Conservation (phyloP, 306 rosid species). For the Quercus rubra region DNA sequence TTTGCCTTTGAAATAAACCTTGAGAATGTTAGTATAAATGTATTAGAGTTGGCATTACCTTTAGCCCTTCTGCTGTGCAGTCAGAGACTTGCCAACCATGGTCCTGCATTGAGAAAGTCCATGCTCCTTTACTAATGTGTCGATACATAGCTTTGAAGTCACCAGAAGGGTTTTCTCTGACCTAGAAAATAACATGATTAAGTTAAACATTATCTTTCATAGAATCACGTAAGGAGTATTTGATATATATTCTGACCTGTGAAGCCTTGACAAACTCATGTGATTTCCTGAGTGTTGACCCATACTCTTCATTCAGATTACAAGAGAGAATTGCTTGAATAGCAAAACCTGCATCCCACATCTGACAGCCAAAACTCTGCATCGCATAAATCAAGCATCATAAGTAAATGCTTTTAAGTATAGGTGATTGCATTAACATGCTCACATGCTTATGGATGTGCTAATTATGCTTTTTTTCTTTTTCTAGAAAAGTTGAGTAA, state of each 20-base stretch:
- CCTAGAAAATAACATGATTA: slow-evolving; percentile 5
- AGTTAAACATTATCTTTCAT: neutral
- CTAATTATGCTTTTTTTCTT: no score
- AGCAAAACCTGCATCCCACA: slow-evolving; percentile 58
- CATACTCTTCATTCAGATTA: slow-evolving; percentile 44
- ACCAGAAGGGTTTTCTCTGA: slow-evolving; percentile 45
- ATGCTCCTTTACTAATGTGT: slow-evolving; percentile 54
- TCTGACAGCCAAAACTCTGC: slow-evolving; percentile 49
- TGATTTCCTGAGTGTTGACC: slow-evolving; percentile 50
- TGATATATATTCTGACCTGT: slow-evolving; percentile 32
- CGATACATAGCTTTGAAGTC: slow-evolving; percentile 43
- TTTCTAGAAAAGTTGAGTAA: no score
- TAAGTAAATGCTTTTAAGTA: neutral
- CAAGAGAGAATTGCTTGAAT: slow-evolving; percentile 54
- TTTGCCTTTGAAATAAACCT: neutral
- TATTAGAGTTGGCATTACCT: slow-evolving; percentile 22
- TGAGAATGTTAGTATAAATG: neutral
- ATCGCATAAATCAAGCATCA: neutral
- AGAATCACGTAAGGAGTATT: neutral
- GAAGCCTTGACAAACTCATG: slow-evolving; percentile 60
- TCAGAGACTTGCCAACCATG: slow-evolving; percentile 68
- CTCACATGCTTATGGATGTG: no score
- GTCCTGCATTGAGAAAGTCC: slow-evolving; percentile 54
- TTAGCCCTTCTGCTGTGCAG: slow-evolving; percentile 62
- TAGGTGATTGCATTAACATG: neutral